These are phyloP conservation scores for Trichoderma polysporum DNA, from an alignment of 2,329 filamentous ascomycete species.

Conservation along the genomic window DNA sequence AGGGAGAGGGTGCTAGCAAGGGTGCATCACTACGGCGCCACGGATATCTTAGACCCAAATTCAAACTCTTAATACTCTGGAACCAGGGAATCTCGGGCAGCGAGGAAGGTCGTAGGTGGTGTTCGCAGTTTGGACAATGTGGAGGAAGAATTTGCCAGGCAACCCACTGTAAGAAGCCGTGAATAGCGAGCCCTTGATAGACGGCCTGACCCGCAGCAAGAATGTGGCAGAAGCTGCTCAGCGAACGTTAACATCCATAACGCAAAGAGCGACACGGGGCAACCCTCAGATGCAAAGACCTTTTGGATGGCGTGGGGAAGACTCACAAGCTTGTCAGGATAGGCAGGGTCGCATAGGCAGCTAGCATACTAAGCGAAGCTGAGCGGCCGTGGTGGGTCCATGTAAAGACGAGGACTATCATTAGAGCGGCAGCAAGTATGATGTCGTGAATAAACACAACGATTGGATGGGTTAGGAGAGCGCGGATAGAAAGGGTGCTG, in stretches of 20 bases:
- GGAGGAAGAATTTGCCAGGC: constrained; percentile 41
- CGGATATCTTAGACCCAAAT: constrained; percentile 15
- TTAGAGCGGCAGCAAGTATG: constrained; percentile 37
- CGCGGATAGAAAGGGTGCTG: constrained; percentile 7
- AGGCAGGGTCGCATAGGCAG: constrained; percentile 44
- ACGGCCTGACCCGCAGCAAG: constrained; percentile 39
- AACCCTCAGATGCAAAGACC: background rate
- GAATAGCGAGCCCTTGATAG: constrained; percentile 42
- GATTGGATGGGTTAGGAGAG: constrained; percentile 33
- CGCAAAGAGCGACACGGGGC: background rate
- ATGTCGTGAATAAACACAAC: constrained; percentile 40
- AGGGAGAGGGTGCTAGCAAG: constrained; percentile 24
- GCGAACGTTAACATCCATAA: background rate
- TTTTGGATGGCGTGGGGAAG: background rate
- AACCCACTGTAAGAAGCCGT: constrained; percentile 39
- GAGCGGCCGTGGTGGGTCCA: constrained; percentile 35
- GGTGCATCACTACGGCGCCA: constrained; percentile 25
- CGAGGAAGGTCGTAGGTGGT: constrained; percentile 37
- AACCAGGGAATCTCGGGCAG: constrained; percentile 40
- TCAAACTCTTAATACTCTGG: constrained; percentile 24
- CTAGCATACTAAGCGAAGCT: constrained; percentile 40
- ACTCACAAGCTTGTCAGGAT: constrained; percentile 43
- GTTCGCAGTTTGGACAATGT: constrained; percentile 43
- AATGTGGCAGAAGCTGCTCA: constrained; percentile 38
- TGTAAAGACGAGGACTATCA: constrained; percentile 43